Conservation (phyloP, 768 basidiomycete genomes). For the Calvatia gigantea region DNA sequence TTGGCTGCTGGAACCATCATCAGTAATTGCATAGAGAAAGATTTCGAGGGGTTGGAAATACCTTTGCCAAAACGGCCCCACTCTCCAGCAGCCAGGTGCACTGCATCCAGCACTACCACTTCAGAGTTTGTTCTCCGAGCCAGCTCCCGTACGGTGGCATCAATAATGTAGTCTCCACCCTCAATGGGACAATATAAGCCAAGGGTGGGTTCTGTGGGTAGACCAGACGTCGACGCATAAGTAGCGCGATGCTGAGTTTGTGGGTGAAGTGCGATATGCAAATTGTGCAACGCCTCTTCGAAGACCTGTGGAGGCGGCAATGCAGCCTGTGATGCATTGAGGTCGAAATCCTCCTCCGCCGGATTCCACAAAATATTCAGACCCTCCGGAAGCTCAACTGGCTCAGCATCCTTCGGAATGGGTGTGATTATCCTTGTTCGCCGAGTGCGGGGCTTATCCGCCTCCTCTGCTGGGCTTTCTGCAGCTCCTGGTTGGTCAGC, state of each 20-base stretch:
- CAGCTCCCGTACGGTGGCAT: constrained; percentile 74
- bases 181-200: constrained; percentile 82
- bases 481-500: constrained; percentile 17
- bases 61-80: constrained; percentile 84
- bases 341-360: constrained; percentile 30
- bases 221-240: constrained; percentile 49
- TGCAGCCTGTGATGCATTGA: constrained; percentile 26
- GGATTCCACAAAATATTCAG: constrained; percentile 68
- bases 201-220: constrained; percentile 74
- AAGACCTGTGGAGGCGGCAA: constrained; percentile 75
- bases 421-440: constrained; percentile 27
- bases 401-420: constrained; percentile 34
- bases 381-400: constrained; percentile 49
- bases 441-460: constrained; percentile 42
- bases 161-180: constrained; percentile 81
- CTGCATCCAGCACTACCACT: constrained; percentile 78
- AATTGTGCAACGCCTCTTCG: constrained; percentile 70
- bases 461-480: constrained; percentile 30
- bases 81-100: constrained; percentile 85
- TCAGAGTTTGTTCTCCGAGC: constrained; percentile 74
- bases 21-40: constrained; percentile 1
- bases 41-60: constrained; percentile 21
- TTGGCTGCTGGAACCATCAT: constrained; percentile 54
- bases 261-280: constrained; percentile 76
- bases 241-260: constrained; percentile 75